phyloP scores from a whole-genome alignment of 495 filamentous ascomycete genomes.

The Aspergillus funiculosus region DNA sequence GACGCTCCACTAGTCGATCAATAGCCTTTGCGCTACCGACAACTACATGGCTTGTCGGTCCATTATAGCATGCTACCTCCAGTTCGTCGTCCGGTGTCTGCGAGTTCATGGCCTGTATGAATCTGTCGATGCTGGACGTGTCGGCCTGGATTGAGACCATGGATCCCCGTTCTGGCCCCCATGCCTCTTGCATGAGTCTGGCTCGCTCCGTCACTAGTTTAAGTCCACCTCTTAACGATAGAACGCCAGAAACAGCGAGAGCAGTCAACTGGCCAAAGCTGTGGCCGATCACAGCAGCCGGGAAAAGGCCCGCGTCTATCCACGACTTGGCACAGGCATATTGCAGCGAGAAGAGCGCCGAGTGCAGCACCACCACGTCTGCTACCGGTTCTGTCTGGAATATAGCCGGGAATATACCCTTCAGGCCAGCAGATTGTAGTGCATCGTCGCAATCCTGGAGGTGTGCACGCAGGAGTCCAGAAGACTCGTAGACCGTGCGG shows the following conservation, averaged over 20 bases:
- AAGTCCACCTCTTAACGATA: constrained; percentile 32
- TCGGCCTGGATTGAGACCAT: constrained; percentile 47
- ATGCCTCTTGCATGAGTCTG: constrained; percentile 32
- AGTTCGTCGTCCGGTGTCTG: background rate
- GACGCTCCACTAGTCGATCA: constrained; percentile 12
- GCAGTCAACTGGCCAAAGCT: constrained; percentile 44
- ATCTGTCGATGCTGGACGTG: constrained; percentile 9
- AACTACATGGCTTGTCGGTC: constrained; percentile 36
- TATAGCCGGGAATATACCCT: constrained; percentile 41
- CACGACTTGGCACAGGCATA: constrained; percentile 41
- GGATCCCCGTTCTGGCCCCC: constrained; percentile 41
- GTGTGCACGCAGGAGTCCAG: background rate
- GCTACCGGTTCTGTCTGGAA: constrained; percentile 32
- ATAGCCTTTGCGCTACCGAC: constrained; percentile 34
- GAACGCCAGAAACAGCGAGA: constrained; percentile 27
- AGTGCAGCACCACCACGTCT: constrained; percentile 38
- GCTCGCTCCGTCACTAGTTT: constrained; percentile 39
- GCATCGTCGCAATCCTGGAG: constrained; percentile 20
- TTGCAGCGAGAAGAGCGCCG: constrained; percentile 40
- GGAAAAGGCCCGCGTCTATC: constrained; percentile 36
- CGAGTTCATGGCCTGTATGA: background rate
- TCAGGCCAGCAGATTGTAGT: background rate
- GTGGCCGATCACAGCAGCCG: constrained; percentile 41
- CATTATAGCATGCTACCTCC: constrained; percentile 17
- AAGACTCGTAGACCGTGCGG: background rate